Base-by-base conservation (phyloP, 768 basidiomycete species). In the Kwoniella newhampshirensis region DNA sequence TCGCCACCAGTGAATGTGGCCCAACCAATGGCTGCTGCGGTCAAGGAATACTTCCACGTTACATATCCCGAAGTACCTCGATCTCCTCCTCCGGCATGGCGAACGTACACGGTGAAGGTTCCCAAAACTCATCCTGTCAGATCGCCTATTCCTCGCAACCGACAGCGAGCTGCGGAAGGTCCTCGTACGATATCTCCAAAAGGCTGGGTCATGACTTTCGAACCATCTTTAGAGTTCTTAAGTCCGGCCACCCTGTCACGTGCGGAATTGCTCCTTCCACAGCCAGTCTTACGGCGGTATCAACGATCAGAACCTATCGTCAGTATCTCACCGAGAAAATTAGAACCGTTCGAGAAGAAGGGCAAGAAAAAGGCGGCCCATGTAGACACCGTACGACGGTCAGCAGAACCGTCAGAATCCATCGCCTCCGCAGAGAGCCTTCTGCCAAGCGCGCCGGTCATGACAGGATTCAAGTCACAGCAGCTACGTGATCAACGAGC, bases 21-120 rank as follows among this genome's bases (percentile, higher is more conserved):
- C 18, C 41, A 44, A 45, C 49, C 49, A 20, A 13, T 27, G 2
- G 5, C 46, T 41, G 3, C 46, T 44, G 27, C 27, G 18, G 41
- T 46, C 8, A 42, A 44, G 45, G 49, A 58, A 11, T 67, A 67
- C 51, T 71, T 75, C 57, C 62, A 70, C 2, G 62, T 68, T 1
- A 73, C 73, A n/a, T 61, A 68, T 23, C 52, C 57, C 8, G 57
- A 68, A 3, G 64, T 69, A 4, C 74, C 77, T 1, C 44, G 41
- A 18, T 74, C 75, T 7, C 77, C 77, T 7, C 68, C 75, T 1
- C 76, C 77, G 0, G 77, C 73, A 0, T 79, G 77, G 78, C 69
- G 75, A 23, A 67, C 63, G 6, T 77, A 68, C 62, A 30, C 63
- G 1, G 66, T 77, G 41, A 66, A 61, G 11, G 48, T 78, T 15